Base-by-base conservation (phyloP, 2,329 filamentous ascomycete genomes). In the Hirsutella thompsonii region DNA sequence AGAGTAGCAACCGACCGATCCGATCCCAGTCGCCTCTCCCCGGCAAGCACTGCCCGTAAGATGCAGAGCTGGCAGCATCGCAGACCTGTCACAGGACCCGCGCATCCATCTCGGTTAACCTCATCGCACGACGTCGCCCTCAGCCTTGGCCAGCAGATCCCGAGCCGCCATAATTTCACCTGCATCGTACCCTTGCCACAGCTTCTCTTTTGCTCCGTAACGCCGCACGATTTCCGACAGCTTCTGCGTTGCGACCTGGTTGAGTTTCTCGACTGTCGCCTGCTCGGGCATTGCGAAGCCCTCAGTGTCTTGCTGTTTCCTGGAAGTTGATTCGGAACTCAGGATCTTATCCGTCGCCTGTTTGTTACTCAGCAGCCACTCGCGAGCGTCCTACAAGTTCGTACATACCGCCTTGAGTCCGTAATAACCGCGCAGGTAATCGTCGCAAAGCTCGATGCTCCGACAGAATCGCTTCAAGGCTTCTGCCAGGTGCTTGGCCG, bases 391-490 rank as follows among this genome's bases (percentile, higher is more conserved):
- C 16, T 3, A 16, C 11, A 21, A 3, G 19, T 9, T 20, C 23
- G 18, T 11, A 53, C 74, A 53, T 61, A 88, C 81, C 60, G 89
- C 60, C 58, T 90, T 92, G 44, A 98, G 66, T 6, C 92, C 92
- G 60, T 94, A 96, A 59, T 88, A 94, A 1, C 89, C 92, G 46
- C 92, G 79, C 46, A 96, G 62, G 57, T 95, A 96, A 56, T 88
- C 80, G 52, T 95, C 85, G 55, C 92, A 96, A 40, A 98, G 74
- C 64, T 98, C 92, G 48, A 96, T 77, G 54, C 88, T 92, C 52
- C 92, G 77, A 57, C 83, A 85, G 62, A 94, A 96, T 48, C 89
- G 78, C 56, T 87, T 84, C 41, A 94, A 61, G 5, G 87, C 80
- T 55, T 89, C 83, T 35, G 74, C 68, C 41, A 92, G 65, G 51